Conservation (phyloP, 2,329 filamentous ascomycete genomes). For the Raffaelea arxii region DNA sequence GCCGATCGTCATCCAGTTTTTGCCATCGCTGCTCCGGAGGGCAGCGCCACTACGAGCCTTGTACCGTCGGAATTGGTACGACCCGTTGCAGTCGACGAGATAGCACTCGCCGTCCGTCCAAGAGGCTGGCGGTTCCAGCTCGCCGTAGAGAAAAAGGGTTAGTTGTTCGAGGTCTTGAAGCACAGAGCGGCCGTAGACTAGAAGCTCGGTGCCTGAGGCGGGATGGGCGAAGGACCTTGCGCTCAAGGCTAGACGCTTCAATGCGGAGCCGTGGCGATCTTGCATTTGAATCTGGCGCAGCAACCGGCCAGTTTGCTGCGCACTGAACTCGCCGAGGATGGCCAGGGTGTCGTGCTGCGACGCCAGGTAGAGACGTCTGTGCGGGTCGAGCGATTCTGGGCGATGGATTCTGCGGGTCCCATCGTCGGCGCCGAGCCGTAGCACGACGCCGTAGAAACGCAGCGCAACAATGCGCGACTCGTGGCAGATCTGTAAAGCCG, state of each 20-base stretch:
- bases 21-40: slow-evolving; percentile 1
- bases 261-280: background rate
- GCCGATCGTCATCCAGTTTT: slow-evolving; percentile 8
- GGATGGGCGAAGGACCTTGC: slow-evolving; percentile 6
- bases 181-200: slow-evolving; percentile 8
- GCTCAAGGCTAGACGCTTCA: slow-evolving; percentile 1
- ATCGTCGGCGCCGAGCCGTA: slow-evolving; percentile 17
- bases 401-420: slow-evolving; percentile 11
- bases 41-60: slow-evolving; percentile 6
- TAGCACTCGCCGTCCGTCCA: slow-evolving; percentile 8
- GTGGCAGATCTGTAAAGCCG: slow-evolving; percentile 20
- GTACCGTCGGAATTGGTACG: slow-evolving; percentile 8
- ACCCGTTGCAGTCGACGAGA: slow-evolving; percentile 8
- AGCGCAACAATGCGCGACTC: slow-evolving; percentile 23
- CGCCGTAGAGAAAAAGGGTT: slow-evolving; percentile 7
- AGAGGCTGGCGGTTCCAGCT: slow-evolving; percentile 1
- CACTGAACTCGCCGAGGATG: slow-evolving; percentile 21
- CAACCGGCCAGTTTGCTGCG: slow-evolving; percentile 7
- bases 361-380: slow-evolving; percentile 20
- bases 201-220: slow-evolving; percentile 1
- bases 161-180: slow-evolving; percentile 9
- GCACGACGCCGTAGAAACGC: slow-evolving; percentile 19
- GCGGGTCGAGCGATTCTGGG: slow-evolving; percentile 10
- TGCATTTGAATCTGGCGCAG: background rate
- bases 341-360: slow-evolving; percentile 21